A percentile compares a stretch with the other conserved stretches of the same genome.
Conservation (phyloP, 192 early-diverging fungal genomes). For the Coemansia sp. region DNA sequence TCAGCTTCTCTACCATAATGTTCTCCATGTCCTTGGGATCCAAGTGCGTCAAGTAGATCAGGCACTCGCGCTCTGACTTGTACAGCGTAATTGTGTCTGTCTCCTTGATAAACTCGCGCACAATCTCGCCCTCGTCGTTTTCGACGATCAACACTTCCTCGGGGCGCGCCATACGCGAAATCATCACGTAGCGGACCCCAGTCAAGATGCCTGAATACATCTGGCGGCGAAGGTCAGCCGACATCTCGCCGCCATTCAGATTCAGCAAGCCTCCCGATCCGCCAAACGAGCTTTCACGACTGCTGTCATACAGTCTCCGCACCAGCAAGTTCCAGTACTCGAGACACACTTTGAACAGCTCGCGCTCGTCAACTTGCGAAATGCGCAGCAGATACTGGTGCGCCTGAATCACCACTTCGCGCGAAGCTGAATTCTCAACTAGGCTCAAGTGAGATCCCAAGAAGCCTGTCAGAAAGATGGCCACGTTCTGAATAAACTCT, state of each 20-base stretch:
- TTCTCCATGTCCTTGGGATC: conserved; percentile 90
- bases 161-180: conserved; percentile 97
- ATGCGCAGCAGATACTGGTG: conserved; percentile 90
- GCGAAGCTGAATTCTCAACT: conserved; percentile 59
- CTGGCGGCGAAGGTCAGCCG: conserved; percentile 63
- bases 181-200: conserved; percentile 91
- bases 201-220: conserved; percentile 84
- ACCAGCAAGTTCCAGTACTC: conserved; percentile 97
- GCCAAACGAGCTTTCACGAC: conserved; percentile 47
- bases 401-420: conserved; percentile 63
- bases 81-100: conserved; percentile 97
- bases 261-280: conserved; percentile 27
- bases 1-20: conserved; percentile 94
- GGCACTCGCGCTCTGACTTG: conserved; percentile 95
- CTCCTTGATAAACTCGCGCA: conserved; percentile 95
- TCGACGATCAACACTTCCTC: conserved; percentile 98
- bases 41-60: conserved; percentile 97
- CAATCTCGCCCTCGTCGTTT: conserved; percentile 99
- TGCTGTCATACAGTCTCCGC: conserved; percentile 85
- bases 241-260: conserved; percentile 26
- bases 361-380: conserved; percentile 90
- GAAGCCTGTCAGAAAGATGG: conserved; percentile 87
- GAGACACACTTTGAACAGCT: conserved; percentile 96
- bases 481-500: conserved; percentile 95
- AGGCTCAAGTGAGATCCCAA: conserved; percentile 75